Evolutionary conservation across 1,284 basidiomycete species (phyloP), one percentile per base, ranked within the genome.

Genomic region (Pseudozyma tsukubaensis): DNA sequence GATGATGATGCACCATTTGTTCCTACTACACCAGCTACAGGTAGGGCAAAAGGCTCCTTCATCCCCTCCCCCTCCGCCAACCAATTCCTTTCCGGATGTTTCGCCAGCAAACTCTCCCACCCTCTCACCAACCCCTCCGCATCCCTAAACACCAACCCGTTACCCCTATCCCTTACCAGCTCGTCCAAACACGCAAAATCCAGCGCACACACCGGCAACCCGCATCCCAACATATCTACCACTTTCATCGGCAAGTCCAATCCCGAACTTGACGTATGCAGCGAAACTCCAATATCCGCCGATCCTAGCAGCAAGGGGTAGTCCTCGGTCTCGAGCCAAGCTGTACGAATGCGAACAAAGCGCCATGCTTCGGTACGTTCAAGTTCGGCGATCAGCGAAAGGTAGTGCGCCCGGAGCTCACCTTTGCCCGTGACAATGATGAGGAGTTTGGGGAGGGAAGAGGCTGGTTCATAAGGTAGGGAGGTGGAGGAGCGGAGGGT

Each of bases 241-340:
- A 99, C 91, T 85, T 99, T 99, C 97, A 99, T 99, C 1, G 97
- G 97, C 55, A 99, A 87, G 85, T 99, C 97, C 48, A 96, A 86
- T 0, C 90, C 92, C 0, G 93, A 96, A 0, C 93, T 94, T 83
- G 92, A 94, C 16, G 91, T 89, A 85, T 99, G 97, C 59, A 99
- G 86, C 61, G 91, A 94, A 50, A 99, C 89, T 0, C 97, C 97
- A 18, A 99, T 79, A 85, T 99, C 94, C 3, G 94, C 94, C 4
- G 92, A 92, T 32, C 96, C 93, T 6, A 82, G 62, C 14, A 82
- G 64, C 0, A 68, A 35, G 2, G 76, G 73, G 44, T 83, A 82
- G 45, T 84, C 83, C 11, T 62, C 66, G 2, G 73, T 51, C 32
- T 76, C 69, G 58, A 79, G 64, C 71, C 78, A 72, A 29, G 79